Evolutionary conservation across 257 asterid species (phyloP), one percentile per base, ranked within the genome.

Genomic region (Rhazya stricta): DNA sequence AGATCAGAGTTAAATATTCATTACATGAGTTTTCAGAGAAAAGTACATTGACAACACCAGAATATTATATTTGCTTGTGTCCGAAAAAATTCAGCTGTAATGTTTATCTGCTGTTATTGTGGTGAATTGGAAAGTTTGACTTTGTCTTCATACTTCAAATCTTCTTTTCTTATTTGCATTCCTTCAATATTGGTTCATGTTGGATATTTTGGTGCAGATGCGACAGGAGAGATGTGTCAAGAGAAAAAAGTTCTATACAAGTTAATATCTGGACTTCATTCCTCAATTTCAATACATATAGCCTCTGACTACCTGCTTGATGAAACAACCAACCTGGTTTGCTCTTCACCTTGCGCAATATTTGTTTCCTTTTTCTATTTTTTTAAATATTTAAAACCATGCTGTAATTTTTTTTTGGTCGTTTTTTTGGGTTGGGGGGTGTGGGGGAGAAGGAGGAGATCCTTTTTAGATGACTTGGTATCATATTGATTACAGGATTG

Each of bases 201-300:
- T 73, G 25, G 21, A 75, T 15, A 61, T 78, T 75, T 54, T 83
- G 77, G 70, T 81, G 84, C 84, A 93, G 98, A 93, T 91, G 70
- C 89, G 69, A 78, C 90, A 50, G 98, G 96, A 76, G 96, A 93
- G 86, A 82, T 86, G 72, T 93, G 98, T 76, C 91, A 84, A 73
- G 98, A 93, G 91, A 89, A 86, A 82, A 91, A 87, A 81, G 92
- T 91, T 73, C 74, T 93, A 27, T 93, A 86, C 90, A 91, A 93
- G 84, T 85, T 93, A 79, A 93, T 93, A 78, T 93, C 98, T 11
- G 97, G 97, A 77, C 96, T 93, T 69, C 98, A 93, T 78, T 84
- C 98, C 81, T 93, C 98, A 57, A 93, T 93, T 63, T 93, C 98
- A 48, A 83, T 87, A 78, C 98, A 93, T 81, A 91, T 93, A 77